Conservation (phyloP, 2,329 filamentous ascomycete species). For the Ophiostoma australiae region DNA sequence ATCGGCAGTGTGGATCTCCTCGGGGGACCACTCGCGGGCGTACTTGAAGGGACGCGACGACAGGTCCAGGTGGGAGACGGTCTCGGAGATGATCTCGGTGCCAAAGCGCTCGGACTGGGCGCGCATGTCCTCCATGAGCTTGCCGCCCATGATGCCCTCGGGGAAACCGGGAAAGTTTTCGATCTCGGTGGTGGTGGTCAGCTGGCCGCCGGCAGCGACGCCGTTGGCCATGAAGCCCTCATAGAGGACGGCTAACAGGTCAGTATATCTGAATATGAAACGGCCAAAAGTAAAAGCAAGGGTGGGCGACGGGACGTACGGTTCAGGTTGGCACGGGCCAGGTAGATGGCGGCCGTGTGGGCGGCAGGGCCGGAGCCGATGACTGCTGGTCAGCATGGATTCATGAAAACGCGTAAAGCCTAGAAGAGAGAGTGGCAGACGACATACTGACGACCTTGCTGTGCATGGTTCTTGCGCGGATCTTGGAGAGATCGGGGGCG, state of each 20-base stretch:
- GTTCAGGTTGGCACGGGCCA: conserved; percentile 88
- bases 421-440: conserved; percentile 7
- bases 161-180: conserved; percentile 98
- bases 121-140: conserved; percentile 95
- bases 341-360: conserved; percentile 95
- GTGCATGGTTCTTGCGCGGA: conserved; percentile 66
- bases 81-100: conserved; percentile 89
- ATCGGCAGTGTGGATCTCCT: conserved; percentile 81
- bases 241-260: conserved; percentile 69
- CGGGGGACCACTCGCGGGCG: conserved; percentile 84
- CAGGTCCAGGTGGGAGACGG: conserved; percentile 82
- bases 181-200: conserved; percentile 96
- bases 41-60: conserved; percentile 82
- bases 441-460: conserved; percentile 79
- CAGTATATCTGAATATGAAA: background rate
- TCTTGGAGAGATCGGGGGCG: conserved; percentile 36
- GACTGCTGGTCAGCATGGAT: conserved; percentile 41
- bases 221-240: conserved; percentile 98
- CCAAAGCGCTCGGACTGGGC: conserved; percentile 87
- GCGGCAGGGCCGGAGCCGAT: conserved; percentile 94
- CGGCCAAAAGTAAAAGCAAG: background rate
- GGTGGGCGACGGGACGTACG: conserved; percentile 45
- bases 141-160: conserved; percentile 76
- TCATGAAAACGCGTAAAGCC: conserved; percentile 22
- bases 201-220: conserved; percentile 90